These are phyloP conservation scores for Epichloe glyceriae DNA, from an alignment of 2,329 filamentous ascomycete species.

Conservation along the genomic window DNA sequence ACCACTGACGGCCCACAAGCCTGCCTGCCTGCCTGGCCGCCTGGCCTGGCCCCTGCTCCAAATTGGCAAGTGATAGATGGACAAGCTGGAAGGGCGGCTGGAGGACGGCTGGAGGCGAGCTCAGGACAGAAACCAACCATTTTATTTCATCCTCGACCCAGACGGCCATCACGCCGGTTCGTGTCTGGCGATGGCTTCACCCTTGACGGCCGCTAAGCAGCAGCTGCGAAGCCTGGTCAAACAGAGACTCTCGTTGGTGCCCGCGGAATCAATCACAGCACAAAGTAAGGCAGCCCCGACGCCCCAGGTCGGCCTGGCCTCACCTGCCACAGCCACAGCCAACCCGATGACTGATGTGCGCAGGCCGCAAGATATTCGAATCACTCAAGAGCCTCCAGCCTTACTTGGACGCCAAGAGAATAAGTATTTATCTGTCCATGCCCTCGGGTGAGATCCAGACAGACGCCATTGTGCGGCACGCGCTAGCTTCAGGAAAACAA, in stretches of 20 bases:
- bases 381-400: slow-evolving; percentile 54
- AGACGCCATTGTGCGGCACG: slow-evolving; percentile 66
- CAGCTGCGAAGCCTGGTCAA: slow-evolving; percentile 62
- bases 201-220: slow-evolving; percentile 49
- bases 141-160: too few relatives aligned
- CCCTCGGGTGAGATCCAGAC: slow-evolving; percentile 78
- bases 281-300: slow-evolving; percentile 50
- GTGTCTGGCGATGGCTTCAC: slow-evolving; percentile 3
- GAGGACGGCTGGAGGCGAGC: not conserved
- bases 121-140: too few relatives aligned
- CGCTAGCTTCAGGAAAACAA: slow-evolving; percentile 61
- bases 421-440: slow-evolving; percentile 93
- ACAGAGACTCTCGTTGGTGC: slow-evolving; percentile 45
- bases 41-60: too few relatives aligned
- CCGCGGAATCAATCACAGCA: slow-evolving; percentile 44
- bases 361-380: slow-evolving; percentile 54
- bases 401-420: slow-evolving; percentile 59
- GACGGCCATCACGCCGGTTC: not conserved
- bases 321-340: not conserved
- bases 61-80: not conserved
- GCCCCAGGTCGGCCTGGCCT: not conserved
- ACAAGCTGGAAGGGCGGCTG: not conserved
- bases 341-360: slow-evolving; percentile 11
- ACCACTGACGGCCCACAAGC: too few relatives aligned
- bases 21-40: too few relatives aligned